Evolutionary conservation across 2,329 filamentous ascomycete species (phyloP), one percentile per base, ranked within the genome.

Genomic region (Colletotrichum godetiae): DNA sequence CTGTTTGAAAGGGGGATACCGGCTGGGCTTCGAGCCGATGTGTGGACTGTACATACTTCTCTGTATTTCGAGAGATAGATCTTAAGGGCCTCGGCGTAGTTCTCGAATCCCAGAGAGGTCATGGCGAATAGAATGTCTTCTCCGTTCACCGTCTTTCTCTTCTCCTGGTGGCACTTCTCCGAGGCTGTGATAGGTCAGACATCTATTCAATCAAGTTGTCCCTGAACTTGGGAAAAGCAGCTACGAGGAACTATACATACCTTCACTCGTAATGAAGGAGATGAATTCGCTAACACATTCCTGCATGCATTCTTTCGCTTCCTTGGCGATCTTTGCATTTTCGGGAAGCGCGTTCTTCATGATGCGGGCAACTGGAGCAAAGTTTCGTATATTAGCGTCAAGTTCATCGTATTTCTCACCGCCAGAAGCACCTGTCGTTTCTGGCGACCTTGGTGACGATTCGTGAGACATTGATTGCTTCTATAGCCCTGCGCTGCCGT

Each of bases 241-340:
- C 29, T 37, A 27, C 22, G 22, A 29, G 27, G n/a, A 12, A 49
- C 10, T 59, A 8, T 63, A 86, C 93, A 81, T 84, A 98, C 97
- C 97, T 89, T 99, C 97, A 83, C 96, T 98, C 46, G 97, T 99
- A 82, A 99, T 98, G 88, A 99, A 99, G 7, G 95, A 98, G 87
- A 99, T 77, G 84, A 99, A 99, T 86, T 99, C 97, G 91, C 95
- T 98, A 72, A 99, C 97, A 81, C 97, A 99, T 84, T 99, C 97
- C 84, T 99, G 97, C 97, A 99, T 98, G 86, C 97, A 99, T 83
- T 99, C 97, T 84, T 99, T 99, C 68, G 97, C 97, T 82, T 99
- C 97, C 82, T 99, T 99, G 73, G 95, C 95, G 75, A 99, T 99
- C 86, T 99, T 99, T 78, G 97, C 97, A 81, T 99, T 99, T 77